phyloP scores from a whole-genome alignment of 139 green algal genomes.

The Chlamydomonas sp. region DNA sequence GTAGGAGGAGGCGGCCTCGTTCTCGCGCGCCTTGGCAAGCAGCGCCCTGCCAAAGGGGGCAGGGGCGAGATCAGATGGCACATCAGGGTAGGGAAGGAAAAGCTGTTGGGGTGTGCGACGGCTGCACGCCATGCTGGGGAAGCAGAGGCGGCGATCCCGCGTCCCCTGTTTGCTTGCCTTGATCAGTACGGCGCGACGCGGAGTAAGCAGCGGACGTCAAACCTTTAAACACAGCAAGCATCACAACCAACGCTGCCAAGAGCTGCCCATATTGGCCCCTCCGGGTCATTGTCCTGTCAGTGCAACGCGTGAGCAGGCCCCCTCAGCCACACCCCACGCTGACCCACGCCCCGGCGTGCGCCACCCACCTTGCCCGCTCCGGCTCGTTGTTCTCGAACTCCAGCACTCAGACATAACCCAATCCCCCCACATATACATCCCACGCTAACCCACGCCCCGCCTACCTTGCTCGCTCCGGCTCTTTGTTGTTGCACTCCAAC shows the following conservation, averaged over 20 bases:
- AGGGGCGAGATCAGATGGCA: background rate
- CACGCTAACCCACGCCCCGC: too few relatives aligned
- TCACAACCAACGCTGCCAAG: too few relatives aligned
- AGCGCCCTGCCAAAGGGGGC: conserved; percentile 39
- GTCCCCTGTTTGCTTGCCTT: too few relatives aligned
- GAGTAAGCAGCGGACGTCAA: too few relatives aligned
- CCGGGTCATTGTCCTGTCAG: too few relatives aligned
- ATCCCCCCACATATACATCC: background rate
- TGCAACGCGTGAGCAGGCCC: too few relatives aligned
- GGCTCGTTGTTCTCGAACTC: background rate
- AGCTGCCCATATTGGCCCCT: too few relatives aligned
- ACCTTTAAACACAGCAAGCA: too few relatives aligned
- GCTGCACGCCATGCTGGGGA: background rate
- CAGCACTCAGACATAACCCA: background rate
- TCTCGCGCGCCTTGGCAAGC: conserved; percentile 82
- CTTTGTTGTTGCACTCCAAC: conserved; percentile 97
- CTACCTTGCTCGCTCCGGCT: conserved; percentile 51
- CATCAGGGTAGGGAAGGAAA: background rate
- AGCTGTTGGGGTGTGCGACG: background rate
- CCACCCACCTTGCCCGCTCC: background rate
- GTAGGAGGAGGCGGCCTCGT: conserved; percentile 61
- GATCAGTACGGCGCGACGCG: too few relatives aligned
- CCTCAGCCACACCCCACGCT: background rate
- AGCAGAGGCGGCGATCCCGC: too few relatives aligned
- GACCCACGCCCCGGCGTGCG: background rate